A percentile compares a stretch with the other conserved stretches of the same genome.
Conservation (phyloP, 78 protist genomes). For the Ministeria vibrans region DNA sequence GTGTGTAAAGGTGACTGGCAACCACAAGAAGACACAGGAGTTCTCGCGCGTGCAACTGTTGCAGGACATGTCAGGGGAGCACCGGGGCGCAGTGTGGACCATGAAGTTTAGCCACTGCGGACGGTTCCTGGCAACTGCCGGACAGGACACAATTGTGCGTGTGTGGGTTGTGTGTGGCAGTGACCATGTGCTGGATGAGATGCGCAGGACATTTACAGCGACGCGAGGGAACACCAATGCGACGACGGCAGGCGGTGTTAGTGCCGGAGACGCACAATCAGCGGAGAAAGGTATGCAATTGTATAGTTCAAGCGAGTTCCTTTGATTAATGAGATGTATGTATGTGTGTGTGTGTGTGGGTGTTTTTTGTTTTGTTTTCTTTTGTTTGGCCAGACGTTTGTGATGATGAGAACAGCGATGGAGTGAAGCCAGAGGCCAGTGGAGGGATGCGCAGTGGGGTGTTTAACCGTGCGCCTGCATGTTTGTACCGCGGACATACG, state of each 20-base stretch:
- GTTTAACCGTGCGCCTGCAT: slow-evolving; percentile 5
- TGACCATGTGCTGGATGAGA: background rate
- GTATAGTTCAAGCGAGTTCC: background rate
- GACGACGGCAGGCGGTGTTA: background rate
- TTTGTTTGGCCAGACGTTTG: background rate
- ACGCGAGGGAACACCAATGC: background rate
- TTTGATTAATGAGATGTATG: no score
- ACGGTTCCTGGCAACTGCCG: slow-evolving; percentile 37
- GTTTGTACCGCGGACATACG: slow-evolving; percentile 30
- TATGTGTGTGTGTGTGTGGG: no score
- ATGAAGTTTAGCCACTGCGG: slow-evolving; percentile 30
- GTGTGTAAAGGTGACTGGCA: background rate
- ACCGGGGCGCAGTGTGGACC: slow-evolving; percentile 36
- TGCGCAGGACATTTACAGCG: background rate
- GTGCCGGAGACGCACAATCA: background rate
- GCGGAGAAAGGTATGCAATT: no score
- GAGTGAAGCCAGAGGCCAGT: background rate
- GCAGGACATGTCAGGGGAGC: background rate
- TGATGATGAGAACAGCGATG: background rate
- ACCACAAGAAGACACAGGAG: background rate
- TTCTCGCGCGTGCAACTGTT: background rate
- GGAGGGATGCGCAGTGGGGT: background rate
- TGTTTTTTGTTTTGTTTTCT: background rate
- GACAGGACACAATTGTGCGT: slow-evolving; percentile 32
- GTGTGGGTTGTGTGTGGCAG: slow-evolving; percentile 18